phyloP scores from a whole-genome alignment of 116 monocot species.

The Thalassia testudinum region DNA sequence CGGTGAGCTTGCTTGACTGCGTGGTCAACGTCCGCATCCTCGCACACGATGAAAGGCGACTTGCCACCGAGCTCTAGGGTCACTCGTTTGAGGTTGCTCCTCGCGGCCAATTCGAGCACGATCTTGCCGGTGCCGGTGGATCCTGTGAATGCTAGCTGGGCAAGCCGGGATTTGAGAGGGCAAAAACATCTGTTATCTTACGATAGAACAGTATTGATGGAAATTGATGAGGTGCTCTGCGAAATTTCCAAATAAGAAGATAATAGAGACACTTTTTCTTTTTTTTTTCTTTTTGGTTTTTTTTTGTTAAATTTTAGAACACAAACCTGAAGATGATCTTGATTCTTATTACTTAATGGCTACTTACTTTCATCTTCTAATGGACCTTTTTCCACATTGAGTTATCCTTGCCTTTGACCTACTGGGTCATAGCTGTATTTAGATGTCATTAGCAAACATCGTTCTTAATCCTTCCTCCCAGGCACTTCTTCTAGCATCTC shows the following conservation, averaged over 20 bases:
- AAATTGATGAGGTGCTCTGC: not conserved
- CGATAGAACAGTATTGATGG: not conserved
- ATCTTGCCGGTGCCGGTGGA: slow-evolving; percentile 79
- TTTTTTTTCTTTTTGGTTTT: too few species aligned
- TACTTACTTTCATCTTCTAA: too few species aligned
- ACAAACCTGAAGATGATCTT: too few species aligned
- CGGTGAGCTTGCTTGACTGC: slow-evolving; percentile 88
- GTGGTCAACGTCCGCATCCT: slow-evolving; percentile 85
- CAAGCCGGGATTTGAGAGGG: not conserved
- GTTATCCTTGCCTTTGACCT: too few species aligned
- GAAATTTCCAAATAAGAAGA: not conserved
- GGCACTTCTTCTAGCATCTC: too few species aligned
- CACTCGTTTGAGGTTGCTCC: slow-evolving; percentile 89
- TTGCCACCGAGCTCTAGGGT: slow-evolving; percentile 98
- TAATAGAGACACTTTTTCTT: too few species aligned
- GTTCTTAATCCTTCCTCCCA: too few species aligned
- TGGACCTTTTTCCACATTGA: too few species aligned
- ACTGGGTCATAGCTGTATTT: too few species aligned
- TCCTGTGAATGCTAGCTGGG: slow-evolving; percentile 87
- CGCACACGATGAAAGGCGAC: slow-evolving; percentile 81
- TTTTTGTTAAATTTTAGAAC: too few species aligned
- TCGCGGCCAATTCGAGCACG: slow-evolving; percentile 75
- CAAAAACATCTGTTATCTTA: not conserved
- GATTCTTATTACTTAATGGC: too few species aligned
- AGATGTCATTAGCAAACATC: too few species aligned